Base-by-base conservation (phyloP, 257 asterid genomes). In the Phtheirospermum japonicum region DNA sequence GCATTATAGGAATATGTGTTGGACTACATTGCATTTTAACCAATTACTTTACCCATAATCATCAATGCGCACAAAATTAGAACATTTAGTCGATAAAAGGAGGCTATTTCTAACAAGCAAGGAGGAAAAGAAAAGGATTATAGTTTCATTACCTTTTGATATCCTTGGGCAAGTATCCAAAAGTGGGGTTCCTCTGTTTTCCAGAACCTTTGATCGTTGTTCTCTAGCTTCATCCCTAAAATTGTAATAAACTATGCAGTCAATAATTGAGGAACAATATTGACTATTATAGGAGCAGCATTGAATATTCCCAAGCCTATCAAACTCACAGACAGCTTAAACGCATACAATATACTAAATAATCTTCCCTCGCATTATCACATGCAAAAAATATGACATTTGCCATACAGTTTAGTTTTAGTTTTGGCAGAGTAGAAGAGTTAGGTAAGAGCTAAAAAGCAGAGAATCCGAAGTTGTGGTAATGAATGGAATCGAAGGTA, bases 191-290 rank as follows among this genome's bases (percentile, higher is more conserved):
- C 69, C 73, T 65, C 43, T 50, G 48, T 39, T 61, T 71, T 70
- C 75, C 28, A 85, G 65, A 65, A 39, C 43, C 67, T 57, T 75
- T 43, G 71, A 62, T 68, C 52, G 79, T 17, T 88, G 11, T 66
- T 82, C 94, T 76, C 83, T 79, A 37, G 92, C 96, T 68, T 88
- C 98, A 62, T 82, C 81, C 89, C 96, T 91, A 40, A 16, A 70
- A 42, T 12, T 42, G 2, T 16, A 42, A 42, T n/a, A n/a, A 42
- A n/a, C 17, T 4, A 42, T 42, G 11, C 6, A 42, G 48, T 40
- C 16, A 40, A 12, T 6, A 42, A 42, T 42, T 7, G 16, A 42
- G 0, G 18, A 13, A 42, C 14, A 0, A 12, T 13, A n/a, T 42
- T 6, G 7, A n/a, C 49, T 12, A 7, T 42, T 0, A 42, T 42